These are phyloP conservation scores for Metschnikowia cubensis DNA, from an alignment of 805 yeast species.

Conservation along the genomic window DNA sequence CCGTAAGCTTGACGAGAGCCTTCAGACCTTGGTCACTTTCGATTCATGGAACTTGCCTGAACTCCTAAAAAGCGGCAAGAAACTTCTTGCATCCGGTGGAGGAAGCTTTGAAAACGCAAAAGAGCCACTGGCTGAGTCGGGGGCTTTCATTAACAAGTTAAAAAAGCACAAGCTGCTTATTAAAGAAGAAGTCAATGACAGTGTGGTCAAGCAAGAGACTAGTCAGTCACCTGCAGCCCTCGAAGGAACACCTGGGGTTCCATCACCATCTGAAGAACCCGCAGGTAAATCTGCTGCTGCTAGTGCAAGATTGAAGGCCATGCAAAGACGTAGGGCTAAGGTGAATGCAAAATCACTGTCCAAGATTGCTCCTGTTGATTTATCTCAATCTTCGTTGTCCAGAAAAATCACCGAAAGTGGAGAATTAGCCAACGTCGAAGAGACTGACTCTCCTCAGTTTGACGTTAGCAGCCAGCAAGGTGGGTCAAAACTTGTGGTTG, in stretches of 20 bases:
- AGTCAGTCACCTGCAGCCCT: background rate
- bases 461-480: conserved; percentile 78
- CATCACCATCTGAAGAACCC: conserved; percentile 15
- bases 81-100: conserved; percentile 64
- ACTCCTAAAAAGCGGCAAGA: conserved; percentile 46
- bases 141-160: conserved; percentile 42
- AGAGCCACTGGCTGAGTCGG: conserved; percentile 36
- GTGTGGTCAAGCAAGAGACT: background rate
- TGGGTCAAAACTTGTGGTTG: conserved; percentile 78
- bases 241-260: background rate
- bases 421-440: conserved; percentile 18
- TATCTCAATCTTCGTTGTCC: conserved; percentile 68
- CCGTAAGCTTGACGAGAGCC: conserved; percentile 37
- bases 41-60: conserved; percentile 49
- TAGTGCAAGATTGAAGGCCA: conserved; percentile 82
- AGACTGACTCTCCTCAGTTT: conserved; percentile 32
- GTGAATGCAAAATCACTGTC: conserved; percentile 53
- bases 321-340: conserved; percentile 90
- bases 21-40: conserved; percentile 42
- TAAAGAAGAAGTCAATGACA: conserved; percentile 14
- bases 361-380: conserved; percentile 53
- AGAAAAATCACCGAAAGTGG: conserved; percentile 46
- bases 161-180: conserved; percentile 48
- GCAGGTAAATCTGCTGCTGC: conserved; percentile 28
- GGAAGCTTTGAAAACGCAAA: conserved; percentile 30